Percentiles rank a stretch among this genome's conserved stretches.
Evolutionary conservation across 2,329 filamentous ascomycete genomes (phyloP).

Genomic region (Xylaria sp.): DNA sequence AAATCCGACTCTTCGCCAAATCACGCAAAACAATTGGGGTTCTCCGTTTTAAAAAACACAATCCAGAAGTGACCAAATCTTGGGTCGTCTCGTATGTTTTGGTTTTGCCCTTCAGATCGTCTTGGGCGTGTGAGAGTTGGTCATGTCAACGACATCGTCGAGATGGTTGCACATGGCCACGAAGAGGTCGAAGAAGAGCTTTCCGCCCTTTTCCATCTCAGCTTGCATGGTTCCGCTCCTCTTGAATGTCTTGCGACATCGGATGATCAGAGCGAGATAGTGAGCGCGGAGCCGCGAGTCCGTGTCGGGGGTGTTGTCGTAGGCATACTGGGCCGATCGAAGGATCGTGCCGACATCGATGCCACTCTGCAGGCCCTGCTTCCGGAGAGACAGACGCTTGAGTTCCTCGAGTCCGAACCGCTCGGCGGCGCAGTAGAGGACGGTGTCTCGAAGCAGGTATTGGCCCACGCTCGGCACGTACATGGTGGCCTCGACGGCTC

Average conservation of each 20-base stretch:
- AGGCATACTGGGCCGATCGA: conserved; percentile 92
- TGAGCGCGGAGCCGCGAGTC: conserved; percentile 94
- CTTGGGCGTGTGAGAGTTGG: conserved; percentile 71
- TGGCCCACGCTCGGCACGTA: conserved; percentile 79
- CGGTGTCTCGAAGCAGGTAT: conserved; percentile 88
- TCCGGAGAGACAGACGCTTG: conserved; percentile 89
- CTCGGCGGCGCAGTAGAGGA: conserved; percentile 92
- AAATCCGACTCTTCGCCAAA: conserved; percentile 44
- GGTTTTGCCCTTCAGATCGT: conserved; percentile 61
- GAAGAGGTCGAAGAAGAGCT: conserved; percentile 98
- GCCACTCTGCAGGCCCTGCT: conserved; percentile 92
- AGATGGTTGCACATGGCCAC: conserved; percentile 98
- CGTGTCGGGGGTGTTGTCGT: conserved; percentile 92
- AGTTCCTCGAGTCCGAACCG: conserved; percentile 92
- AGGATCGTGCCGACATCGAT: conserved; percentile 93
- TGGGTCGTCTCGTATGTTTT: conserved; percentile 22
- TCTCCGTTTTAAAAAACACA: conserved; percentile 41
- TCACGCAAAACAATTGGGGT: conserved; percentile 26
- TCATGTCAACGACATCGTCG: conserved; percentile 91
- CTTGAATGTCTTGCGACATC: conserved; percentile 97
- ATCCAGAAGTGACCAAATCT: conserved; percentile 33
- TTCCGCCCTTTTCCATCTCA: conserved; percentile 95
- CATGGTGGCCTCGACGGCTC: conserved; percentile 77
- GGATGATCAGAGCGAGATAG: conserved; percentile 96
- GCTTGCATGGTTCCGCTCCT: conserved; percentile 98